Evolutionary conservation across 805 yeast species (phyloP).

Genomic region (Priceomyces medius): DNA sequence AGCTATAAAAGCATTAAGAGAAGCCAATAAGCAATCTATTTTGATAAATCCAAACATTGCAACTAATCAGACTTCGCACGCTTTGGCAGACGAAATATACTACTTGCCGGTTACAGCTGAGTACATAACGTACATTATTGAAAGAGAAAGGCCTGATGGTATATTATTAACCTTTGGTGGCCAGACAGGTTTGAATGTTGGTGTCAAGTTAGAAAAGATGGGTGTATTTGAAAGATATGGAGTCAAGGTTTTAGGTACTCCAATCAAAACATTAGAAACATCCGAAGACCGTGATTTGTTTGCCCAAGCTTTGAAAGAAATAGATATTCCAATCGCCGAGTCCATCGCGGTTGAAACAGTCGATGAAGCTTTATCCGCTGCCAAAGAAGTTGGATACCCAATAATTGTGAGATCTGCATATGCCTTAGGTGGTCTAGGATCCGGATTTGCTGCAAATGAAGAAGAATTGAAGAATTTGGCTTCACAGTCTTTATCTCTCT

Average conservation of each 20-base stretch:
- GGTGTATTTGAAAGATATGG: constrained; percentile 89
- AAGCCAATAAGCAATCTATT: constrained; percentile 81
- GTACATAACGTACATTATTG: constrained; percentile 90
- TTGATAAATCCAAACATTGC: constrained; percentile 95
- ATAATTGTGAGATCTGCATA: constrained; percentile 96
- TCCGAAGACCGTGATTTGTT: constrained; percentile 97
- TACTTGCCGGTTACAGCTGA: constrained; percentile 96
- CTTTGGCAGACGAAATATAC: constrained; percentile 92
- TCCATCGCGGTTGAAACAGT: constrained; percentile 93
- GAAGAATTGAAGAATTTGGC: constrained; percentile 84
- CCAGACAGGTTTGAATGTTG: constrained; percentile 95
- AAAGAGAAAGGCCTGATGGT: constrained; percentile 95
- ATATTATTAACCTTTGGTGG: constrained; percentile 97
- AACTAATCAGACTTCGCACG: constrained; percentile 93
- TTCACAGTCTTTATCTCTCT: constrained; percentile 80
- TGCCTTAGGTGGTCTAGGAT: constrained; percentile 96
- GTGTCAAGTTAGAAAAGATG: constrained; percentile 91
- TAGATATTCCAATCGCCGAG: constrained; percentile 93
- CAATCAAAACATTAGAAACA: constrained; percentile 91
- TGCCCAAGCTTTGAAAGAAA: constrained; percentile 92
- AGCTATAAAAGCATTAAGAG: constrained; percentile 93
- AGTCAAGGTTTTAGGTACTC: constrained; percentile 96
- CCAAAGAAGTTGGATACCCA: constrained; percentile 85
- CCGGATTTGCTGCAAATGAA: constrained; percentile 88
- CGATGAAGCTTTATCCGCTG: constrained; percentile 92